A percentile compares a stretch with the other conserved stretches of the same genome.
Evolutionary conservation across 495 filamentous ascomycete genomes (phyloP).

Genomic region (Penicillium paradoxum): DNA sequence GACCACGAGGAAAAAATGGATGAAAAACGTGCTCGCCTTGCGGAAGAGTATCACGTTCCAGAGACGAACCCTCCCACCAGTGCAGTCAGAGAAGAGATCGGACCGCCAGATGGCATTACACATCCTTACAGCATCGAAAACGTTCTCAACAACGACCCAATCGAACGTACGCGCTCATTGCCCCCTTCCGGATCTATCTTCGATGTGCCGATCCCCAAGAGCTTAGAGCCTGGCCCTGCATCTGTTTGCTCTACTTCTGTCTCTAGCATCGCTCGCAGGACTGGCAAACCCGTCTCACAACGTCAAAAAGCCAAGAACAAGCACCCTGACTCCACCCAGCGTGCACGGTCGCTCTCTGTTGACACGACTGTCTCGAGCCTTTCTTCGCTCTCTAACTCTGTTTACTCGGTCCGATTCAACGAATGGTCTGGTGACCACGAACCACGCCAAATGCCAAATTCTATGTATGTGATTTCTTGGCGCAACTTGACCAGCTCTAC

Average conservation of each 20-base stretch:
- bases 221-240: background rate
- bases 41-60: constrained; percentile 11
- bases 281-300: background rate
- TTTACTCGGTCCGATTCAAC: constrained; percentile 11
- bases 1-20: constrained; percentile 21
- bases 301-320: background rate
- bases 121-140: background rate
- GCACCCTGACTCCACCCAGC: background rate
- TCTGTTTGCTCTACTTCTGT: background rate
- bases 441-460: constrained; percentile 16
- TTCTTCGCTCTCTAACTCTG: constrained; percentile 14
- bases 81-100: constrained; percentile 11
- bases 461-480: constrained; percentile 15
- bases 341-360: constrained; percentile 14
- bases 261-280: background rate
- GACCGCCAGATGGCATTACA: constrained; percentile 4
- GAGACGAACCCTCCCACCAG: constrained; percentile 5
- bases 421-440: constrained; percentile 9
- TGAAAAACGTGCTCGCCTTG: constrained; percentile 28
- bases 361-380: constrained; percentile 15
- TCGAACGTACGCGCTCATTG: constrained; percentile 1
- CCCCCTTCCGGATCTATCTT: background rate
- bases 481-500: background rate
- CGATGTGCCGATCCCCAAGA: background rate
- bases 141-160: background rate